Base-by-base conservation (phyloP, 2,329 filamentous ascomycete genomes). In the Teratosphaeria gauchensis region DNA sequence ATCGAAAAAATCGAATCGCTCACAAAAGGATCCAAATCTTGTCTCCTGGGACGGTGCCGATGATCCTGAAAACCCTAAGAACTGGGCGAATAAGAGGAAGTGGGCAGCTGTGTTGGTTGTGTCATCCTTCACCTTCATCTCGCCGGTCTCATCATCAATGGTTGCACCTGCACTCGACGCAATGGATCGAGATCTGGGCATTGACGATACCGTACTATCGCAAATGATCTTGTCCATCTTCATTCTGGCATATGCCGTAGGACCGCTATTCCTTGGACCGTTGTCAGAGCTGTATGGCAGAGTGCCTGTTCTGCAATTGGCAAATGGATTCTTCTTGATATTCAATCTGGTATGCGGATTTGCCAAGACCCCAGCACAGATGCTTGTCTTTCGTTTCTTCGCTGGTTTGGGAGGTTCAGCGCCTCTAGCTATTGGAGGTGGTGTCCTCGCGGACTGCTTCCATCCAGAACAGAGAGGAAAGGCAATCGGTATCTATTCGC, bases 31-130 rank as follows among this genome's bases (percentile, higher is more conserved):
- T 59, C 59, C 61, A 11, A 60, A 64, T 55, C 19, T 63, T 72
- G 62, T 78, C 1, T 72, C 71, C 4, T 78, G 75, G 75, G 73
- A 77, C 55, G 70, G 71, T 1, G 65, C 72, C 3, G 65, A 76
- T 28, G 76, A 78, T 58, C 73, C 71, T 6, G 66, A 66, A 30
- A 78, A 78, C 55, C 76, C 76, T 0, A 75, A 75, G 58, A 77
- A 77, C 54, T 77, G 75, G 75, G 63, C 66, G 64, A 63, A 67
- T 33, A 69, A 68, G 52, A 64, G 72, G 7, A 76, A 77, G 64
- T 77, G 76, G 76, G 69, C 72, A 8, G 72, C 72, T 1, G 74
- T 74, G 0, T 60, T 74, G 4, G 61, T 68, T 7, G 65, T 70
- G 8, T 71, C 69, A 3, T 66, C 64, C n/a, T 68, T 72, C 54